Base-by-base conservation (phyloP, 495 filamentous ascomycete genomes). In the Aspergillus diversus region DNA sequence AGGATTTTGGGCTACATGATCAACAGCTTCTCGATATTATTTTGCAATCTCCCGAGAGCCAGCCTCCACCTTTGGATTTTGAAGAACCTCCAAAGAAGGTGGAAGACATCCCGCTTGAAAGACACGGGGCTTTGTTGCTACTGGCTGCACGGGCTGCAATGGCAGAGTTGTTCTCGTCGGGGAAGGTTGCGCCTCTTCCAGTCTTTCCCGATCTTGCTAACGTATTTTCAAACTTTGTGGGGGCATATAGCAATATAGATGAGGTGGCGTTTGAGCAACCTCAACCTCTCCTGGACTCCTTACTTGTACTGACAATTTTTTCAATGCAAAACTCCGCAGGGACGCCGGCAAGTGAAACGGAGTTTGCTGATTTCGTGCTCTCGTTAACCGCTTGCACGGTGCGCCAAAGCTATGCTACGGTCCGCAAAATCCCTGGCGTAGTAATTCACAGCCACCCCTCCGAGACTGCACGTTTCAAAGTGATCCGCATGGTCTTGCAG, bases 401-500 rank as follows among this genome's bases (percentile, higher is more conserved):
- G 78, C 84, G 56, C 78, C 92, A 63, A 78, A 84, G 43, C 77
- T 92, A 61, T 83, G 91, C 88, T 69, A 83, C 89, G 0, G 88
- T 94, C 3, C 91, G 93, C 55, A 78, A 81, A 35, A 87, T 97
- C 9, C 89, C 93, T 13, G 84, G 87, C 1, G 79, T 78, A 3
- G 75, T 96, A 39, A 81, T 98, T 1, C 91, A 92, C 73, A 83
- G 84, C 21, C 87, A 97, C 67, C 92, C 93, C 1, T 85, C 87
- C 2, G 84, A 89, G 48, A 73, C 84, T 0, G 82, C 86, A 33
- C 84, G 92, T 2, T 83, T 96, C 46, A 84, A 87, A 5, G 90
- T 96, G 60, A 89, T 98, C 11, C 83, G 86, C 48, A 88, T 91
- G 51, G 88, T 94, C 4, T 80, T 98, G 33, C 89, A 95, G 73